These are phyloP conservation scores for Uronychia setigera DNA, from an alignment of 73 alveolate genomes.

Conservation along the genomic window DNA sequence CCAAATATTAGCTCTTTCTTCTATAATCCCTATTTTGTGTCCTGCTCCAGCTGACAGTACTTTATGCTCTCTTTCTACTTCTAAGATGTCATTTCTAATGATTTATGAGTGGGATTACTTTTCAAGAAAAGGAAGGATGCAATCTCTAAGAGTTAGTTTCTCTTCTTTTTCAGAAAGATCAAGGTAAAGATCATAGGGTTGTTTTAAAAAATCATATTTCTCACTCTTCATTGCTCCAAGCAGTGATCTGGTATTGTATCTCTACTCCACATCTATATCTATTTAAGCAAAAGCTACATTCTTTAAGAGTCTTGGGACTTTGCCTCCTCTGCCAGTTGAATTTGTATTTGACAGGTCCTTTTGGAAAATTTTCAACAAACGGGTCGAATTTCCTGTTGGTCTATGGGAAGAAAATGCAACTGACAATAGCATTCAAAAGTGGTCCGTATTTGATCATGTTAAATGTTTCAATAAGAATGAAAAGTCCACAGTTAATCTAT, in stretches of 20 bases:
- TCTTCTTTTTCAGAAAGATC: not conserved
- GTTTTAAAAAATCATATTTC: not conserved
- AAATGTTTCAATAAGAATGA: slow-evolving; percentile 29
- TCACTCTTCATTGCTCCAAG: not conserved
- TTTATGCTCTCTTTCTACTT: not conserved
- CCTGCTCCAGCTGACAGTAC: not conserved
- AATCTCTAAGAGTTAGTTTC: not conserved
- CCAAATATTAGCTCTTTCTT: not conserved
- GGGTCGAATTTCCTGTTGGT: not conserved
- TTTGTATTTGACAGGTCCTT: not conserved
- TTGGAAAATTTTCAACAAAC: not conserved
- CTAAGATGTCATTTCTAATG: not conserved
- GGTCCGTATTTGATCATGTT: slow-evolving; percentile 25
- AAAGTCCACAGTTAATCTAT: slow-evolving; percentile 25
- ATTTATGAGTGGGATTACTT: not conserved
- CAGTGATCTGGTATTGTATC: not conserved
- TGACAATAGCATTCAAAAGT: slow-evolving; percentile 17
- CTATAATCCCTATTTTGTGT: not conserved
- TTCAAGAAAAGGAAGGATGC: not conserved
- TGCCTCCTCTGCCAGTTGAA: not conserved
- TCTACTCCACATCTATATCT: not conserved
- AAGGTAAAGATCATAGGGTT: not conserved
- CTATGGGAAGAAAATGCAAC: not conserved
- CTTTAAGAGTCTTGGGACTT: not conserved
- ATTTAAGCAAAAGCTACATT: not conserved